Evolutionary conservation across 768 basidiomycete species (phyloP).

Genomic region (Lactarius indigo): DNA sequence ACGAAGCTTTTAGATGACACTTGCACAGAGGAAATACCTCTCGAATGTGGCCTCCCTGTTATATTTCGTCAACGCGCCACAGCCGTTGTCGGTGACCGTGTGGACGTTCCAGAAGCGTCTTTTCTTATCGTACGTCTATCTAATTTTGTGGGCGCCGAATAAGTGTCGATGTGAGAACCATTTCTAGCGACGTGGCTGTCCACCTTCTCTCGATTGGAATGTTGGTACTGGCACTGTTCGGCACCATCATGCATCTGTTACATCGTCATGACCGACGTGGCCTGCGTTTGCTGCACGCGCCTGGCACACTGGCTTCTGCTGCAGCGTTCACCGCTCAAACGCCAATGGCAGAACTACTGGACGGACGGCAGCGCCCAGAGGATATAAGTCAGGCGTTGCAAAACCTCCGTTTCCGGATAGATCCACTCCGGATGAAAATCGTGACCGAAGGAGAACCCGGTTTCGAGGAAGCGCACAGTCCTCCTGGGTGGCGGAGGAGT

Average conservation of each 20-base stretch:
- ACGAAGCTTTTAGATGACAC: background rate
- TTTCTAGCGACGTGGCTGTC: conserved; percentile 39
- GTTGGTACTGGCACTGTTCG: conserved; percentile 44
- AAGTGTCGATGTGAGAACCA: background rate
- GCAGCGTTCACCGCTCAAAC: conserved; percentile 52
- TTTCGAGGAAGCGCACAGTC: conserved; percentile 34
- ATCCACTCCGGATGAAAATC: conserved; percentile 47
- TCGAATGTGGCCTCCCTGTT: conserved; percentile 48
- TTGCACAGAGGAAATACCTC: conserved; percentile 42
- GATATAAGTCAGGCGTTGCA: conserved; percentile 42
- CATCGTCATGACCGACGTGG: conserved; percentile 44
- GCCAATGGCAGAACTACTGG: conserved; percentile 44
- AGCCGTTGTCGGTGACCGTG: conserved; percentile 40
- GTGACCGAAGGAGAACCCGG: conserved; percentile 52
- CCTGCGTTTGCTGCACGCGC: conserved; percentile 44
- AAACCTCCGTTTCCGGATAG: conserved; percentile 49
- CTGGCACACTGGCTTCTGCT: conserved; percentile 54
- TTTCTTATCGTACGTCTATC: conserved; percentile 43
- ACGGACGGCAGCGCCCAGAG: conserved; percentile 36
- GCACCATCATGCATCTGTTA: conserved; percentile 43
- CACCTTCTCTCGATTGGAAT: conserved; percentile 43
- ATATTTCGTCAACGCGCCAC: conserved; percentile 42
- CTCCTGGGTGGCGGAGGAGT: background rate
- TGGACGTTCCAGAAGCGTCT: conserved; percentile 45
- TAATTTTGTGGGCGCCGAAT: background rate